A percentile compares a stretch with the other conserved stretches of the same genome.
These are phyloP conservation scores for Poa annua DNA, from an alignment of 176 grass and related monocot species.

Conservation along the genomic window DNA sequence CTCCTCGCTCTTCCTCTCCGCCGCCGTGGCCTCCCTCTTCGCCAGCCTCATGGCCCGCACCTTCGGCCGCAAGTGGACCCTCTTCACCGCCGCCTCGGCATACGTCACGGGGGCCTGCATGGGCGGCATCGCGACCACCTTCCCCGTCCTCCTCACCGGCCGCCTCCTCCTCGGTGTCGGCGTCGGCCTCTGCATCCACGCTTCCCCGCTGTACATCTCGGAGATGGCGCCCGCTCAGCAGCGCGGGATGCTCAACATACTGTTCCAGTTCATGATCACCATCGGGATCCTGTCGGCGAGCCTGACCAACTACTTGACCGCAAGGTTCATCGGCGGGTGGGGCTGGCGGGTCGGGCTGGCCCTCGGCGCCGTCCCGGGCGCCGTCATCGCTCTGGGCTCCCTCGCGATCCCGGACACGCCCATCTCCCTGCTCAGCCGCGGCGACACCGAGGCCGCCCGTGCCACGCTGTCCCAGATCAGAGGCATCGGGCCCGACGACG, in stretches of 20 bases:
- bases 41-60: constrained; percentile 27
- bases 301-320: constrained; percentile 45
- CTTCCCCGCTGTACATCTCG: constrained; percentile 51
- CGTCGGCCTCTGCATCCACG: constrained; percentile 61
- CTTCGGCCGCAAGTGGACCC: constrained; percentile 62
- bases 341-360: constrained; percentile 50
- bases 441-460: constrained; percentile 41
- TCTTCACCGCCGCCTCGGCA: constrained; percentile 36
- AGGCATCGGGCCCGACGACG: constrained; percentile 42
- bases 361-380: constrained; percentile 47
- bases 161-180: constrained; percentile 55
- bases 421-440: constrained; percentile 41
- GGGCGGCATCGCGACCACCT: constrained; percentile 41
- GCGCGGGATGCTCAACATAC: constrained; percentile 62
- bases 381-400: constrained; percentile 45
- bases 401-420: constrained; percentile 54
- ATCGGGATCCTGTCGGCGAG: constrained; percentile 53
- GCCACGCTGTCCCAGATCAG: constrained; percentile 44
- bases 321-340: constrained; percentile 43
- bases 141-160: constrained; percentile 45
- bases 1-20: constrained; percentile 65
- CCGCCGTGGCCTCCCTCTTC: constrained; percentile 43
- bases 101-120: constrained; percentile 44
- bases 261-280: constrained; percentile 66
- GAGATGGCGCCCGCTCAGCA: constrained; percentile 59